Conservation (phyloP, 73 alveolate genomes). For the Stentor coeruleus region DNA sequence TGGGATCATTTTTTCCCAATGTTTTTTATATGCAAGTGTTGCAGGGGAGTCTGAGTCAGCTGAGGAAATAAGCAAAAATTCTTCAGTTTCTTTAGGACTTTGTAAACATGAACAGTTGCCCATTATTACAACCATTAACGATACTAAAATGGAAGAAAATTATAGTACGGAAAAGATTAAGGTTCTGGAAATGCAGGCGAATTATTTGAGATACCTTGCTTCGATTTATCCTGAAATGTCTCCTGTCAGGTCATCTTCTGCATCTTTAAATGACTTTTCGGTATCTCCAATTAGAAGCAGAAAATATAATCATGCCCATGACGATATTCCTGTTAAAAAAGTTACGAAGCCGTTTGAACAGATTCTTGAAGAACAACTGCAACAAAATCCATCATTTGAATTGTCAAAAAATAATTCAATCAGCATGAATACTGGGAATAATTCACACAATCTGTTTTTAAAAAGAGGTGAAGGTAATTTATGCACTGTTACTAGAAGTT, state of each 20-base stretch:
- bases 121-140: too few relatives aligned
- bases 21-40: neutral
- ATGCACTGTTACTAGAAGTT: conserved; percentile 4
- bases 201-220: neutral
- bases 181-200: conserved; percentile 18
- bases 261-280: neutral
- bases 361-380: conserved; percentile 22
- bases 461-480: conserved; percentile 18
- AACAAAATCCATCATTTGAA: neutral
- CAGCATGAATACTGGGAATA: neutral
- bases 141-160: neutral
- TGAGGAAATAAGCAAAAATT: neutral
- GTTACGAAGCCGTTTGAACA: conserved; percentile 15
- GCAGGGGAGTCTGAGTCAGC: neutral
- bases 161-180: neutral
- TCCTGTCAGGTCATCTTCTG: neutral
- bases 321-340: conserved; percentile 23
- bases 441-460: neutral
- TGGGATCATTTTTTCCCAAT: neutral
- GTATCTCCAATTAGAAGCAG: neutral
- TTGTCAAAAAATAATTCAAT: neutral
- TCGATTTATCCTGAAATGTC: neutral
- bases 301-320: neutral
- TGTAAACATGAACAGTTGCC: neutral
- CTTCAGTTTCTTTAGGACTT: neutral